Evolutionary conservation across 495 filamentous ascomycete species (phyloP).

Genomic region (Arthonia radiata): DNA sequence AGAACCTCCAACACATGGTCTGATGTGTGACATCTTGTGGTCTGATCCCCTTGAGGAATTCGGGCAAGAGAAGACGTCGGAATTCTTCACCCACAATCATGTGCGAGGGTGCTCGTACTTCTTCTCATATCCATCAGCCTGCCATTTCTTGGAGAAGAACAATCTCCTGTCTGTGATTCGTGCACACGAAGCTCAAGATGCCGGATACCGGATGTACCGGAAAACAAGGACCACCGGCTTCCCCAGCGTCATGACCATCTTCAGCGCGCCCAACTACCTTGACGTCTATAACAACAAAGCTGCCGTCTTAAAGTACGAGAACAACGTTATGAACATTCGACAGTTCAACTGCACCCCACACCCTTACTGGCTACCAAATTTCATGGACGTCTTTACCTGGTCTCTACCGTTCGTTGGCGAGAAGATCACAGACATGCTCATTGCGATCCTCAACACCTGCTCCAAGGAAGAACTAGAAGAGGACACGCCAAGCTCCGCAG

Average conservation of each 20-base stretch:
- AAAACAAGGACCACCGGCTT: constrained; percentile 96
- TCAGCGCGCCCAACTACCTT: constrained; percentile 94
- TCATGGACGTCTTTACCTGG: constrained; percentile 99
- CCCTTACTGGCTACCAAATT: constrained; percentile 97
- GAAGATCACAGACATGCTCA: constrained; percentile 99
- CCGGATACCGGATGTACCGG: constrained; percentile 95
- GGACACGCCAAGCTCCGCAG: constrained; percentile 34
- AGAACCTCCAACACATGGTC: constrained; percentile 84
- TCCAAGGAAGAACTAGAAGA: constrained; percentile 91
- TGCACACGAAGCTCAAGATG: constrained; percentile 97
- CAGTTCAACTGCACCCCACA: constrained; percentile 99
- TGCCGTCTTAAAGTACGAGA: constrained; percentile 94
- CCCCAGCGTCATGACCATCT: constrained; percentile 98
- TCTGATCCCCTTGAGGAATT: constrained; percentile 98
- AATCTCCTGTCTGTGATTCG: constrained; percentile 93
- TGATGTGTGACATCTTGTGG: constrained; percentile 99
- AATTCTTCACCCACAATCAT: constrained; percentile 95
- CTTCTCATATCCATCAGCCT: constrained; percentile 96
- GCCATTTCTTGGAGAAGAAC: constrained; percentile 95
- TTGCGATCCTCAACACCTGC: constrained; percentile 92
- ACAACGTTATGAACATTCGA: constrained; percentile 99
- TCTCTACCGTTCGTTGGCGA: constrained; percentile 95
- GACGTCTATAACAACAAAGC: constrained; percentile 99
- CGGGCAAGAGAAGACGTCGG: constrained; percentile 89
- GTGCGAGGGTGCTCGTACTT: constrained; percentile 97